These are phyloP conservation scores for Pelargonium nanum DNA, from an alignment of 345 rosid genomes.

Conservation along the genomic window DNA sequence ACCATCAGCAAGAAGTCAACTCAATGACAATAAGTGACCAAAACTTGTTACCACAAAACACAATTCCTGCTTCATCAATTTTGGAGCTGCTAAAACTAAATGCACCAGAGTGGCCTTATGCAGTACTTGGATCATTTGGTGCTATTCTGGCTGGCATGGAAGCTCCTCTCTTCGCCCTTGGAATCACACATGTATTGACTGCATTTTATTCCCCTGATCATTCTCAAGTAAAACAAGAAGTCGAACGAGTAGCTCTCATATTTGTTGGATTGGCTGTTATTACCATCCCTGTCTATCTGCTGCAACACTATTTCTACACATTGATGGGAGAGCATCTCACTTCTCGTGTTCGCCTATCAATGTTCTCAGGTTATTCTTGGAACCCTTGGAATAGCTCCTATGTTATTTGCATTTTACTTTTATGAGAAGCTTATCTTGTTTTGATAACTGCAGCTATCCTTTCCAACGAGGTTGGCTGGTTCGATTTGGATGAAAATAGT, in stretches of 20 bases:
- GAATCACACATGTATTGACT: constrained; percentile 51
- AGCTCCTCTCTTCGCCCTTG: constrained; percentile 65
- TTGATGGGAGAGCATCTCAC: constrained; percentile 82
- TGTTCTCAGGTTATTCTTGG: constrained; percentile 58
- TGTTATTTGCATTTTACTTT: neutral
- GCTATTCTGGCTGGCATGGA: constrained; percentile 67
- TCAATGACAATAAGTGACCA: constrained; percentile 11
- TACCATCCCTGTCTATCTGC: constrained; percentile 50
- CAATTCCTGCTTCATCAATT: constrained; percentile 25
- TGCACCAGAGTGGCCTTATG: constrained; percentile 79
- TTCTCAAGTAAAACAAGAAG: constrained; percentile 34
- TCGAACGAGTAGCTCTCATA: constrained; percentile 32
- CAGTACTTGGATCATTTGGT: constrained; percentile 68
- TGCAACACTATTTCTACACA: constrained; percentile 72
- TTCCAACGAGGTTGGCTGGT: constrained; percentile 77
- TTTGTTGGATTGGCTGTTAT: constrained; percentile 38
- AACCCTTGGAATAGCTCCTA: neutral
- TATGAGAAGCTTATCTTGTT: neutral
- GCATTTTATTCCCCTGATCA: constrained; percentile 45
- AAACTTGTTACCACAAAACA: constrained; percentile 9
- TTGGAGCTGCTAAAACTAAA: constrained; percentile 56
- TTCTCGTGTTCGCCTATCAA: constrained; percentile 52
- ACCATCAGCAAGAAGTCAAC: constrained; percentile 12
- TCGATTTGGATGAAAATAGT: constrained; percentile 70
- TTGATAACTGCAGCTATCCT: constrained; percentile 65